Percentiles rank a stretch among this genome's conserved stretches.
Evolutionary conservation across 768 basidiomycete genomes (phyloP).

Genomic region (Panaeolus cyanescens): DNA sequence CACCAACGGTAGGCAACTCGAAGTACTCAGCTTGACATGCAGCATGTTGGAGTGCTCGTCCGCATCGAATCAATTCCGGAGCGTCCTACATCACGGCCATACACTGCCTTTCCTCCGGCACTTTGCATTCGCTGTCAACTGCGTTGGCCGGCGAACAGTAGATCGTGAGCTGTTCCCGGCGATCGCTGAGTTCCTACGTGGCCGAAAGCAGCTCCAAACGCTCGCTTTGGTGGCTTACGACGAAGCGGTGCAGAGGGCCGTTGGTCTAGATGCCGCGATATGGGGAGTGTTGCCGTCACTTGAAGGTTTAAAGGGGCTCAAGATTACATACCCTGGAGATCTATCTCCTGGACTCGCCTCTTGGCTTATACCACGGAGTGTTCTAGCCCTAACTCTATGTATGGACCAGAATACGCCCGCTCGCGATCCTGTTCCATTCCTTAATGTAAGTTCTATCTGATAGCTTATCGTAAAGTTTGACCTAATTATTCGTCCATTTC

Average conservation of each 20-base stretch:
- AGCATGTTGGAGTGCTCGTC: conserved; percentile 54
- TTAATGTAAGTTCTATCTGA: conserved; percentile 34
- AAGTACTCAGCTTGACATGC: conserved; percentile 54
- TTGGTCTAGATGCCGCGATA: conserved; percentile 69
- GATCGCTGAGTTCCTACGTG: conserved; percentile 66
- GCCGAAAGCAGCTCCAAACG: conserved; percentile 50
- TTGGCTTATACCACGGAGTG: conserved; percentile 64
- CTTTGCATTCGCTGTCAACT: conserved; percentile 57
- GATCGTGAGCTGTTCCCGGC: conserved; percentile 72
- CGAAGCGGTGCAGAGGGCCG: conserved; percentile 43
- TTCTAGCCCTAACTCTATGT: conserved; percentile 48
- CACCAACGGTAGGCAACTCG: conserved; percentile 60
- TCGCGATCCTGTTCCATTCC: conserved; percentile 44
- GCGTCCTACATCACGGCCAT: conserved; percentile 20
- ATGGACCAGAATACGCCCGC: conserved; percentile 39
- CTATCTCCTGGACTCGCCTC: conserved; percentile 62
- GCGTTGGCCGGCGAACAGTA: conserved; percentile 39
- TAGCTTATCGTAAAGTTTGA: conserved; percentile 7
- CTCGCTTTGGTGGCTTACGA: conserved; percentile 53
- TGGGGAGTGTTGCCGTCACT: conserved; percentile 74
- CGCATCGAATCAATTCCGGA: conserved; percentile 51
- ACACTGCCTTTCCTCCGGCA: conserved; percentile 65
- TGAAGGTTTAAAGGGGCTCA: conserved; percentile 49
- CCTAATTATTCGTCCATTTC: background rate
- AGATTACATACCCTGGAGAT: conserved; percentile 66